Conservation (phyloP, 805 yeast genomes). For the Metschnikowia gelsemii region DNA sequence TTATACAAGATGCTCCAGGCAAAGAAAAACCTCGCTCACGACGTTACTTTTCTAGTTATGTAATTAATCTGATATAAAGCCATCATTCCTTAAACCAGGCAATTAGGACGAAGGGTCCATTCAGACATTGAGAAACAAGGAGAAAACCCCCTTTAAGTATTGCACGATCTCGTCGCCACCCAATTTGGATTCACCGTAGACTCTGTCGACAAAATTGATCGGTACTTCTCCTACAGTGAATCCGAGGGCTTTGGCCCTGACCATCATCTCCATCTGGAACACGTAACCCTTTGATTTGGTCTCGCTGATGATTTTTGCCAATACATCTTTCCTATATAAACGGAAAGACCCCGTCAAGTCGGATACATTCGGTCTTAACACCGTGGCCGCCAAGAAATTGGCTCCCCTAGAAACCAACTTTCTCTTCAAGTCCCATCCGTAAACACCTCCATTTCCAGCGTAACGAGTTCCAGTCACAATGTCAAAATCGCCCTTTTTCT, state of each 20-base stretch:
- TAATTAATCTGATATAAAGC: too few species aligned
- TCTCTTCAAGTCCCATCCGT: slow-evolving; percentile 81
- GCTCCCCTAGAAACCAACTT: slow-evolving; percentile 79
- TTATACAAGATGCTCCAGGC: too few species aligned
- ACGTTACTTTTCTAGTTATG: too few species aligned
- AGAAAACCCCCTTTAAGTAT: slow-evolving; percentile 75
- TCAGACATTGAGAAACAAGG: slow-evolving; percentile 59
- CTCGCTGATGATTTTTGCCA: slow-evolving; percentile 62
- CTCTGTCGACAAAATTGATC: slow-evolving; percentile 72
- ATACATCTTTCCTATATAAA: slow-evolving; percentile 67
- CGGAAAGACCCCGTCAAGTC: slow-evolving; percentile 79
- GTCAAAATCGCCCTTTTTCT: slow-evolving; percentile 50
- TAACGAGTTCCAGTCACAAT: slow-evolving; percentile 65
- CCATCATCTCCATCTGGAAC: slow-evolving; percentile 89
- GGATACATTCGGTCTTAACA: slow-evolving; percentile 67
- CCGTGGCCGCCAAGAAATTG: slow-evolving; percentile 70
- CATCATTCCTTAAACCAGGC: too few species aligned
- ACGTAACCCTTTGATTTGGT: slow-evolving; percentile 78
- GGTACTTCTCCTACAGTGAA: slow-evolving; percentile 77
- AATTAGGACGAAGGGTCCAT: too few species aligned
- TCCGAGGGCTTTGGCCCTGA: slow-evolving; percentile 73
- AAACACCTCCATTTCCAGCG: slow-evolving; percentile 80
- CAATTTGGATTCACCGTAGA: slow-evolving; percentile 74
- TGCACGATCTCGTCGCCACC: slow-evolving; percentile 82
- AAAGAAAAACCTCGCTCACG: too few species aligned